Conservation (phyloP, 176 grass and related monocot species). For the sorghum (Sorghum bicolor) region Sorghum_bicolor_NCBIv3 NC_012875.2:1913001-1913500, state of each 20-base stretch:
- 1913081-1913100: constrained; percentile 45
- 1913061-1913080: constrained; percentile 61
- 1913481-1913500: constrained; percentile 98
- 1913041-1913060: constrained; percentile 85
- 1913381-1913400: too few relatives aligned
- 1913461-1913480: constrained; percentile 96
- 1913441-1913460: constrained; percentile 89
- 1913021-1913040: constrained; percentile 99
- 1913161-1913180: constrained; percentile 89
- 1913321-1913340: constrained; percentile 96
- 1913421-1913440: background rate
- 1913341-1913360: too few relatives aligned
- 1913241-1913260: constrained; percentile 97
- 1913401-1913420: too few relatives aligned
- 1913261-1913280: constrained; percentile 87
- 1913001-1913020: constrained; percentile 76
- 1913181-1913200: constrained; percentile 97
- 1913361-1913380: background rate
- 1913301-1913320: constrained; percentile 97
- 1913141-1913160: constrained; percentile 88
- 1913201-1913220: constrained; percentile 95
- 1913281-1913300: constrained; percentile 72
- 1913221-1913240: constrained; percentile 90
- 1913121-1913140: constrained; percentile 76
- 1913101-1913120: constrained; percentile 93